Percentiles rank a stretch among this genome's conserved stretches.
These are phyloP conservation scores for Bimuria novae-zelandiae DNA, from an alignment of 2,329 filamentous ascomycete species.

Conservation along the genomic window DNA sequence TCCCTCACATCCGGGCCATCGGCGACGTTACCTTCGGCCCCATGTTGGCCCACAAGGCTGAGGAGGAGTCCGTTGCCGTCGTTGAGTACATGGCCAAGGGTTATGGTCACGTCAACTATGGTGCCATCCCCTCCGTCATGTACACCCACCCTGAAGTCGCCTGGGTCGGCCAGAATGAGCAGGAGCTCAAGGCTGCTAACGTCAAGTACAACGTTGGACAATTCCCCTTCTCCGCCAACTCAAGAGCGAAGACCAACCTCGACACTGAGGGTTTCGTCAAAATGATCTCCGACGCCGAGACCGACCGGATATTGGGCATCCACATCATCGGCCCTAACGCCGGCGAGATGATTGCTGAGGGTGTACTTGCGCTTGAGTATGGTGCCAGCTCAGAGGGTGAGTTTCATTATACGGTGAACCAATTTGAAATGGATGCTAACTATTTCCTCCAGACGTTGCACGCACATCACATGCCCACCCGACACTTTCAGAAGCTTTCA, in stretches of 20 bases:
- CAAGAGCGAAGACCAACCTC: constrained; percentile 96
- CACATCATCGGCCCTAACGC: constrained; percentile 97
- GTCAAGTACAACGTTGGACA: constrained; percentile 91
- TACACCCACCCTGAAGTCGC: constrained; percentile 98
- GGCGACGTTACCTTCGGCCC: constrained; percentile 96
- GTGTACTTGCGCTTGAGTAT: constrained; percentile 92
- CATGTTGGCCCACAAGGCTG: constrained; percentile 99
- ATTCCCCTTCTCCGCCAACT: constrained; percentile 99
- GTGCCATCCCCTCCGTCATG: constrained; percentile 97
- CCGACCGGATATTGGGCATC: constrained; percentile 90
- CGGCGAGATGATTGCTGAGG: constrained; percentile 99
- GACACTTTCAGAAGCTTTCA: constrained; percentile 95
- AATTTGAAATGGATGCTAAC: constrained; percentile 19
- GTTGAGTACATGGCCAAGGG: constrained; percentile 98
- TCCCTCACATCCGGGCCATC: constrained; percentile 94
- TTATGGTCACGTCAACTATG: constrained; percentile 98
- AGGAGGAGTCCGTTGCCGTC: constrained; percentile 94
- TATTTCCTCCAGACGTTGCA: constrained; percentile 38
- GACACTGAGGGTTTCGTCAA: constrained; percentile 96
- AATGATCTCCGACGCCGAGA: constrained; percentile 95
- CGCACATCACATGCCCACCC: constrained; percentile 97
- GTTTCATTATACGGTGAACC: constrained; percentile 50
- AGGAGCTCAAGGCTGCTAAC: constrained; percentile 87
- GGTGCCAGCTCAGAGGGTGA: constrained; percentile 89
- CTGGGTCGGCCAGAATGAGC: constrained; percentile 97